A percentile compares a stretch with the other conserved stretches of the same genome.
These are phyloP conservation scores for Aethionema arabicum DNA, from an alignment of 345 rosid species.

Conservation along the genomic window DNA sequence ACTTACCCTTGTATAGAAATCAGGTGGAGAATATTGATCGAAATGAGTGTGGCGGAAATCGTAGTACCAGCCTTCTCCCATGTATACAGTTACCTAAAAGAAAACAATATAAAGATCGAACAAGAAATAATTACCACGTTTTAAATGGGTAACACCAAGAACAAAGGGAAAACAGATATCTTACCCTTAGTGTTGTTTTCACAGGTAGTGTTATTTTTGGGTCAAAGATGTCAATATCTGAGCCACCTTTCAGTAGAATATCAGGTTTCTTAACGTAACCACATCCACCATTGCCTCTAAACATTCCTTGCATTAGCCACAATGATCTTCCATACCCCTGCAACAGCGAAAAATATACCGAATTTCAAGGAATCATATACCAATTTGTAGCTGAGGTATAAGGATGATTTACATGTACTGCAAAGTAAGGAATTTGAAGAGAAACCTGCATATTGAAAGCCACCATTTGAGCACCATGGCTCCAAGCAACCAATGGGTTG, in stretches of 20 bases:
- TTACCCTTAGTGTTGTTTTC: conserved; percentile 56
- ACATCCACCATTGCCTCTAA: conserved; percentile 73
- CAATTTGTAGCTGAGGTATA: too few relatives aligned
- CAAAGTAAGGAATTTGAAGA: not conserved
- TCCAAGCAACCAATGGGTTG: conserved; percentile 72
- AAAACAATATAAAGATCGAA: too few relatives aligned
- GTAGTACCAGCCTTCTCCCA: too few relatives aligned
- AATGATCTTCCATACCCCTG: conserved; percentile 78
- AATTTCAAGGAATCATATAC: conserved; percentile 5
- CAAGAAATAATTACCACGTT: too few relatives aligned
- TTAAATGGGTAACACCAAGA: too few relatives aligned
- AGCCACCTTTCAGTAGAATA: conserved; percentile 41
- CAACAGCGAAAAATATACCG: not conserved
- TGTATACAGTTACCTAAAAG: too few relatives aligned
- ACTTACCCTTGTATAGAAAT: too few relatives aligned
- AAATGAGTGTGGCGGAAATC: too few relatives aligned
- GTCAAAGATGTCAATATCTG: conserved; percentile 46
- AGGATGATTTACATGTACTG: too few relatives aligned
- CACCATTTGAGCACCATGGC: conserved; percentile 77
- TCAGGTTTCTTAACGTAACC: conserved; percentile 72
- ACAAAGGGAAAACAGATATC: not conserved
- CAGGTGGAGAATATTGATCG: too few relatives aligned
- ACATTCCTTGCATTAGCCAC: conserved; percentile 83
- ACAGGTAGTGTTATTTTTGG: conserved; percentile 43
- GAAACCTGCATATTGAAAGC: conserved; percentile 36